These are phyloP conservation scores for Vaccinium corymbosum DNA, from an alignment of 148 eudicot genomes.

Conservation along the genomic window DNA sequence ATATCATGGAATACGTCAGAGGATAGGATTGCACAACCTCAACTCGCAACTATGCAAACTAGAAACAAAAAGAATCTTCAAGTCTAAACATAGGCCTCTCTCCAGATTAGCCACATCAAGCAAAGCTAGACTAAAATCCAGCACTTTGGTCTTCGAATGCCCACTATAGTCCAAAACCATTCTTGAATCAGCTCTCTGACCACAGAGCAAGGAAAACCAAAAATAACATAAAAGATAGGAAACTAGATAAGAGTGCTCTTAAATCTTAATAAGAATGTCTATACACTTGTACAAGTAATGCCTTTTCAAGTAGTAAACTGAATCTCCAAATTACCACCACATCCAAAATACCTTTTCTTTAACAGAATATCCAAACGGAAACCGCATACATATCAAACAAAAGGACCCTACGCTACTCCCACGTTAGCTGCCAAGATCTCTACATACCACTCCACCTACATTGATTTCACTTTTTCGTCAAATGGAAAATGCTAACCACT, in stretches of 20 bases:
- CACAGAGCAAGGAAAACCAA: background rate
- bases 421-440: background rate
- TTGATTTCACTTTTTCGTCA: background rate
- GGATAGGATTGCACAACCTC: background rate
- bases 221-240: background rate
- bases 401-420: background rate
- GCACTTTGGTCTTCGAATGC: background rate
- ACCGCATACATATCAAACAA: background rate
- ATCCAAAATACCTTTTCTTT: background rate
- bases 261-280: background rate
- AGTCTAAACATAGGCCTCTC: background rate
- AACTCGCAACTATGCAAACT: background rate
- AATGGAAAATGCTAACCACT: background rate
- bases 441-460: background rate
- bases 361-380: background rate
- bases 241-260: background rate
- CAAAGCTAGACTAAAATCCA: background rate
- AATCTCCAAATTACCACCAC: background rate
- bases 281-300: background rate
- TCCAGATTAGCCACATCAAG: background rate
- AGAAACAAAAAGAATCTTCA: background rate
- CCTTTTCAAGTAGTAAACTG: background rate
- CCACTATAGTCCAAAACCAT: background rate
- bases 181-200: background rate
- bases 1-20: background rate